These are phyloP conservation scores for Linanthus parryae DNA, from an alignment of 148 eudicot species.

Conservation along the genomic window DNA sequence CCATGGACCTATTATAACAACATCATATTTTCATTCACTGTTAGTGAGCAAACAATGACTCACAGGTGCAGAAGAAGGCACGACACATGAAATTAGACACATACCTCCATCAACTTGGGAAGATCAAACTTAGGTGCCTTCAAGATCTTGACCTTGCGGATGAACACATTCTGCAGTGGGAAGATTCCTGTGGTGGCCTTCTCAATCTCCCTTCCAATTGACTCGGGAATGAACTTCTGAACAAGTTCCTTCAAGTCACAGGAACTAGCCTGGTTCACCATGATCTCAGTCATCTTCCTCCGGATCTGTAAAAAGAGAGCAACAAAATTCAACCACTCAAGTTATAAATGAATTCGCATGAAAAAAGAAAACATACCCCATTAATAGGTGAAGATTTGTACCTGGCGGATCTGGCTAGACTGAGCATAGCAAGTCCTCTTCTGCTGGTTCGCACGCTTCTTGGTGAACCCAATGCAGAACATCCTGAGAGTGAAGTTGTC, in stretches of 20 bases:
- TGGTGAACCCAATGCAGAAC: slow-evolving; percentile 26
- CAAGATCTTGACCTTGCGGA: slow-evolving; percentile 80
- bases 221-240: slow-evolving; percentile 74
- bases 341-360: not conserved
- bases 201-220: slow-evolving; percentile 84
- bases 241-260: slow-evolving; percentile 83
- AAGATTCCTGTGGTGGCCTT: slow-evolving; percentile 75
- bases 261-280: slow-evolving; percentile 77
- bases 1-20: slow-evolving; percentile 56
- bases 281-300: slow-evolving; percentile 83
- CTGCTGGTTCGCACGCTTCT: slow-evolving; percentile 21
- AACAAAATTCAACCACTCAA: not conserved
- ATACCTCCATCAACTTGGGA: slow-evolving; percentile 81
- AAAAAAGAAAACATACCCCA: not conserved
- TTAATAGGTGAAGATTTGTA: not conserved
- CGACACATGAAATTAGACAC: not conserved
- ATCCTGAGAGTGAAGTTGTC: slow-evolving; percentile 17
- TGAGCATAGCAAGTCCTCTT: slow-evolving; percentile 26
- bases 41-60: not conserved
- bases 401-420: slow-evolving; percentile 20
- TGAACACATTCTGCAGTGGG: slow-evolving; percentile 77
- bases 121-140: slow-evolving; percentile 89
- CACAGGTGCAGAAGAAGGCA: not conserved
- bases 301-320: slow-evolving; percentile 43
- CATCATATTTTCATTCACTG: not conserved